Conservation (phyloP, 305 asterid genomes). For the Salvia sclarea region DNA sequence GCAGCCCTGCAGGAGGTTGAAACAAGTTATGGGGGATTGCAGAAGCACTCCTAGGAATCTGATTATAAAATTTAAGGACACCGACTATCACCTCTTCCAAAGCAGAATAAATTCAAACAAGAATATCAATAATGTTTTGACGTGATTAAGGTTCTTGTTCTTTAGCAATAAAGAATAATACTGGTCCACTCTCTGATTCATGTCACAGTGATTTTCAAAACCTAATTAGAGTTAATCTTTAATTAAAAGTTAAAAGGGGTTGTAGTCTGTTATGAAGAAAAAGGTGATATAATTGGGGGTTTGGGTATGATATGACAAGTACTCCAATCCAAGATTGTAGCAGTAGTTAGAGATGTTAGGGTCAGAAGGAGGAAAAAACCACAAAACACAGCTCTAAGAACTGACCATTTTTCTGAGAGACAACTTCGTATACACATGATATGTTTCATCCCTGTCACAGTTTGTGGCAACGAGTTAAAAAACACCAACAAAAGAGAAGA, state of each 20-base stretch:
- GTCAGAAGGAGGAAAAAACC: background rate
- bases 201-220: too few species aligned
- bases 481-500: background rate
- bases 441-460: conserved; percentile 38
- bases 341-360: conserved; percentile 36
- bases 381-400: conserved; percentile 22
- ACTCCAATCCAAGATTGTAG: conserved; percentile 30
- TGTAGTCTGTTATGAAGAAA: too few species aligned
- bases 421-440: conserved; percentile 39
- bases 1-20: conserved; percentile 19
- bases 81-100: conserved; percentile 30
- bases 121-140: conserved; percentile 24
- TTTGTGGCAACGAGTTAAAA: background rate
- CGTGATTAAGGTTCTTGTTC: conserved; percentile 37
- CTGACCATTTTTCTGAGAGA: conserved; percentile 20
- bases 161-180: conserved; percentile 26
- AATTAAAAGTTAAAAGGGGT: too few species aligned
- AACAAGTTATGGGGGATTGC: conserved; percentile 31
- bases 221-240: too few species aligned
- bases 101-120: conserved; percentile 16
- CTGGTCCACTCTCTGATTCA: conserved; percentile 32
- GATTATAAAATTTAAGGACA: conserved; percentile 1
- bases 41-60: conserved; percentile 30
- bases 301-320: too few species aligned
- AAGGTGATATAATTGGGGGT: too few species aligned